These are phyloP conservation scores for Nasturtium officinale DNA, from an alignment of 345 rosid genomes.

Conservation along the genomic window DNA sequence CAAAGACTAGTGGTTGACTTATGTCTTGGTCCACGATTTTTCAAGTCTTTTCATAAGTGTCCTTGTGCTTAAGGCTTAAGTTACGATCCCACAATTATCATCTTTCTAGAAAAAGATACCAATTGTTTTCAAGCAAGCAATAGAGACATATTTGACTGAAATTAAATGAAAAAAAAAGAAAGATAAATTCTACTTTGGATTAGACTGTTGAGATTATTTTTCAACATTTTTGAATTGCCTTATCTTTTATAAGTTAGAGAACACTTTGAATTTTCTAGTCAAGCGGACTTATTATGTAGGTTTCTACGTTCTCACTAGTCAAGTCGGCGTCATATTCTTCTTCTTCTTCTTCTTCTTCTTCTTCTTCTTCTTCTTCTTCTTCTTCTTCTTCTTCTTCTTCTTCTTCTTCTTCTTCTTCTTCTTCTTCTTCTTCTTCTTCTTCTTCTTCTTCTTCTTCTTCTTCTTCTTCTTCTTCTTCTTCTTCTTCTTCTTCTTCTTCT, in stretches of 20 bases:
- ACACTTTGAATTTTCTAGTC: conserved; percentile 30
- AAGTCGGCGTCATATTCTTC: neutral
- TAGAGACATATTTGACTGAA: conserved; percentile 6
- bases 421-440: no score
- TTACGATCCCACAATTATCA: conserved; percentile 15
- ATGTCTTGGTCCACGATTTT: conserved; percentile 37
- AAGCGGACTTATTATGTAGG: conserved; percentile 2
- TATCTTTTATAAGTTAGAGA: neutral
- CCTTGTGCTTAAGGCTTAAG: conserved; percentile 18
- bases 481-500: no score
- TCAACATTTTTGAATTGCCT: neutral
- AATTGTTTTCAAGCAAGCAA: neutral
- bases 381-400: no score
- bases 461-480: no score
- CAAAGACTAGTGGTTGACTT: conserved; percentile 43
- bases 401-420: no score
- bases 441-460: no score
- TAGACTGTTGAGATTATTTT: conserved; percentile 15
- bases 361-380: no score
- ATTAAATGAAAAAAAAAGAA: neutral
- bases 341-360: no score
- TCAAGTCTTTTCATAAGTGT: conserved; percentile 21
- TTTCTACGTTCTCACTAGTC: neutral
- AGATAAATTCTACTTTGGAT: neutral
- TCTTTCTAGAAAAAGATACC: neutral